phyloP scores from a whole-genome alignment of 257 asterid genomes.

The Galeopsis tetrahit region DNA sequence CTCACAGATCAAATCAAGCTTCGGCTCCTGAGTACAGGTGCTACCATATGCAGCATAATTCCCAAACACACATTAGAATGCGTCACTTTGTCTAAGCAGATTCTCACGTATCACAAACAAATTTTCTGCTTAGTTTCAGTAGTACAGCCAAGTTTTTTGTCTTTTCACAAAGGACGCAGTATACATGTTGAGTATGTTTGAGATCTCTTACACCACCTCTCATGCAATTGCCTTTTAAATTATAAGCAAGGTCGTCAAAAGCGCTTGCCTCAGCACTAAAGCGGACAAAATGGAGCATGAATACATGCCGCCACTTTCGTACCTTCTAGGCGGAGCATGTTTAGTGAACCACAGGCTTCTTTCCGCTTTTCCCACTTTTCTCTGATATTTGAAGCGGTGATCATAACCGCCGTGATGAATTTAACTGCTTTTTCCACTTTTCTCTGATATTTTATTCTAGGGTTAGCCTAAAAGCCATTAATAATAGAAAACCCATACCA shows the following conservation, averaged over 20 bases:
- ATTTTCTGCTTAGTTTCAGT: neutral
- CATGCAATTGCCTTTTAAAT: conserved; percentile 11
- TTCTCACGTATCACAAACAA: neutral
- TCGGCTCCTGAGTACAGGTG: conserved; percentile 96
- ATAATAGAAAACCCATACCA: too few relatives aligned
- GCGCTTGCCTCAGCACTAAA: too few relatives aligned
- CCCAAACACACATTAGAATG: conserved; percentile 9
- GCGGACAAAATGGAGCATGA: too few relatives aligned
- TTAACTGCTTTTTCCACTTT: too few relatives aligned
- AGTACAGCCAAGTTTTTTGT: neutral
- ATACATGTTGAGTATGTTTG: conserved; percentile 5
- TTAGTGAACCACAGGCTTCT: too few relatives aligned
- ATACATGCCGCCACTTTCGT: too few relatives aligned
- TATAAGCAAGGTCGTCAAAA: neutral
- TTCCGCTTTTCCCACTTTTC: too few relatives aligned
- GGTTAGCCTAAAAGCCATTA: too few relatives aligned
- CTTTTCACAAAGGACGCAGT: neutral
- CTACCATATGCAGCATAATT: neutral
- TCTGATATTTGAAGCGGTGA: too few relatives aligned
- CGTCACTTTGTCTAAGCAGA: neutral
- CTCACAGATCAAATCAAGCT: conserved; percentile 98
- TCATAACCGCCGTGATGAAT: too few relatives aligned
- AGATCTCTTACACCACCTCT: conserved; percentile 17
- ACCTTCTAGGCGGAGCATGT: too few relatives aligned
- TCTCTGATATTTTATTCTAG: too few relatives aligned